phyloP scores from a whole-genome alignment of 75 land plant genomes.

The Cupressus sempervirens region DNA sequence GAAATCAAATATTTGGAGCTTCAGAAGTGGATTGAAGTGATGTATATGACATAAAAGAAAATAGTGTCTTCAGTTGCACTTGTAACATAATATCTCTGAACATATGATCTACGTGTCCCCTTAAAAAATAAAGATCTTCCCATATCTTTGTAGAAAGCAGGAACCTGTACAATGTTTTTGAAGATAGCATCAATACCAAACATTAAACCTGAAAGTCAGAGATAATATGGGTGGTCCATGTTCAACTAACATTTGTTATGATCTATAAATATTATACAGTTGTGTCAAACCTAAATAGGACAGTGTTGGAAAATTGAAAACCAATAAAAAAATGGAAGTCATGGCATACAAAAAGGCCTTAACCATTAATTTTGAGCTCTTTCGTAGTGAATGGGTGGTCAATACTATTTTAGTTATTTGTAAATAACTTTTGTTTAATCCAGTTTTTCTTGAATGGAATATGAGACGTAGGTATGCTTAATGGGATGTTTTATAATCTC shows the following conservation, averaged over 20 bases:
- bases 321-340: not conserved
- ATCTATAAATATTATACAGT: not conserved
- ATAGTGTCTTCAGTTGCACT: not conserved
- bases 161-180: not conserved
- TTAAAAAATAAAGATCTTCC: not conserved
- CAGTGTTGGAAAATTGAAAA: not conserved
- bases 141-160: not conserved
- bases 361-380: not conserved
- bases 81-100: not conserved
- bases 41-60: not conserved
- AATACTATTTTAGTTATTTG: not conserved
- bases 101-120: not conserved
- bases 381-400: not conserved
- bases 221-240: not conserved
- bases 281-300: not conserved
- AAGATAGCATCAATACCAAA: not conserved
- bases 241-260: not conserved
- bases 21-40: not conserved
- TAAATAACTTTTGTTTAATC: not conserved
- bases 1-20: not conserved
- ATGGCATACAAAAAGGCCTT: not conserved
- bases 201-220: not conserved
- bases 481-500: not conserved
- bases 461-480: not conserved
- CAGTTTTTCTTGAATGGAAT: not conserved